Base-by-base conservation (phyloP, 116 monocot species). In the Posidonia oceanica region DNA sequence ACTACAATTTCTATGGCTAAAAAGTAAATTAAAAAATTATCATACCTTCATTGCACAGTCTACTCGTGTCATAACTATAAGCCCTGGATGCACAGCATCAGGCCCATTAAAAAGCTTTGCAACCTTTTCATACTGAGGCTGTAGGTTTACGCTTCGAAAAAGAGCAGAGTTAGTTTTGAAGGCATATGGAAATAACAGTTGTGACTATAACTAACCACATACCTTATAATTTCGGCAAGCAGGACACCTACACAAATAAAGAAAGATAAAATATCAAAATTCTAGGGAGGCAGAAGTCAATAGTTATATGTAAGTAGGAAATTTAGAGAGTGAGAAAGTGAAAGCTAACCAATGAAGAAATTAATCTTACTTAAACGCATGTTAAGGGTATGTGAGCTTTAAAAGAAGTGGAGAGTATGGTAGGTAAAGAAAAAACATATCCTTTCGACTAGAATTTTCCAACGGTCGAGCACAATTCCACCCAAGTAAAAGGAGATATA, bases 181-280 rank as follows among this genome's bases (percentile, higher is more conserved):
- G 37, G 18, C 16, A 16, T 15, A 63, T 8, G 8, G 63, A 21
- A 38, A 38, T 63, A 63, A 4, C 4, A 71, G 51, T n/a, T 52
- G 5, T 11, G n/a, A 5, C 58, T 29, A 29, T 29, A 29, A 58
- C 5, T 15, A 36, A 63, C 7, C 69, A 66, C 3, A 66, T 83
- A 95, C 94, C 94, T 95, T 95, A 77, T 95, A 95, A 81, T 91
- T 95, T 86, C 94, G 77, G 82, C 94, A 95, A 74, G 94, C 91
- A 67, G 94, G 94, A 67, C 94, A 95, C 94, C 94, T 95, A 75
- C 37, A 73, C 29, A 14, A 59, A 71, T 37, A n/a, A 39, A 16
- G 16, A 65, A 41, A 42, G 39, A 42, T 15, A 18, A 65, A 65
- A 65, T 14, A 41, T 65, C 65, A 65, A 61, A 22, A 36, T 29